Conservation (phyloP, 1,284 basidiomycete genomes). For the Marasmius sp. region DNA sequence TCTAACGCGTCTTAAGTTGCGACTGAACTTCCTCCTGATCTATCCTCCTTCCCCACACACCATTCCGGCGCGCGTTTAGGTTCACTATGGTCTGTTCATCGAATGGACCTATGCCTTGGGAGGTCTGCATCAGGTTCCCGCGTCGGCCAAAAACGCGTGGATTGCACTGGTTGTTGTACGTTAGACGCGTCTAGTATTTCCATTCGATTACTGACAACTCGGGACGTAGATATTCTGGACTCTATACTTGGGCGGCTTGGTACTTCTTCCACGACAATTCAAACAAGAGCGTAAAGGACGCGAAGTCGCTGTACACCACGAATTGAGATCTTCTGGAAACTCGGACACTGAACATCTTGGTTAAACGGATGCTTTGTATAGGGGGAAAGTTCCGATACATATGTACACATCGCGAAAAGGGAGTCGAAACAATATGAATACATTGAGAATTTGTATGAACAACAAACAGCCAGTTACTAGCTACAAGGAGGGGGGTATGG, state of each 20-base stretch:
- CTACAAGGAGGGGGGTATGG: too few species aligned
- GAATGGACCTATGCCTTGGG: slow-evolving; percentile 42
- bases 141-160: slow-evolving; percentile 47
- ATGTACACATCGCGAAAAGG: too few species aligned
- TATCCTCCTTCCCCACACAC: not conserved
- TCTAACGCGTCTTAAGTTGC: not conserved
- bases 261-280: slow-evolving; percentile 45
- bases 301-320: not conserved
- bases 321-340: not conserved
- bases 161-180: slow-evolving; percentile 46
- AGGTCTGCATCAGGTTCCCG: slow-evolving; percentile 36
- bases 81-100: slow-evolving; percentile 46
- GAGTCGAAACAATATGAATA: too few species aligned
- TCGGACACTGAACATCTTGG: not conserved
- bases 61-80: slow-evolving; percentile 31
- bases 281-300: slow-evolving; percentile 31
- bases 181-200: slow-evolving; percentile 9
- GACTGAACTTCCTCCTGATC: not conserved
- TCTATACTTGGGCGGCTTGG: slow-evolving; percentile 42
- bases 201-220: slow-evolving; percentile 2
- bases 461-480: too few species aligned
- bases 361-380: not conserved
- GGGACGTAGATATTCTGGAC: slow-evolving; percentile 46
- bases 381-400: too few species aligned
- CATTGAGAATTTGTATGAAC: too few species aligned